Conservation (phyloP, 2,329 filamentous ascomycete genomes). For the Polychaeton citri region DNA sequence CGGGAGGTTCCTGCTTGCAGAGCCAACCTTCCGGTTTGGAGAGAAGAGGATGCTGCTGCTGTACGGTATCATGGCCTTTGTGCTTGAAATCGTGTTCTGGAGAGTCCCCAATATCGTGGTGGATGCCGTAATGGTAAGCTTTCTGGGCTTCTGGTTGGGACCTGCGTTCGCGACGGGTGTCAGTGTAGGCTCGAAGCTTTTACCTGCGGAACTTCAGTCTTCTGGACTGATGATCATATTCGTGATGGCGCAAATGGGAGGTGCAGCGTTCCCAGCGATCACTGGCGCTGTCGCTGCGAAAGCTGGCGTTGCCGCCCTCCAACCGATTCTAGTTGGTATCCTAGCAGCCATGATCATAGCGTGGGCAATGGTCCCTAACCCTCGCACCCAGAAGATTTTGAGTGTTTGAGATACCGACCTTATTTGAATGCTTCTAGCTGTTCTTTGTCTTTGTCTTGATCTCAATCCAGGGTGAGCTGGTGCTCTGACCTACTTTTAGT, state of each 20-base stretch:
- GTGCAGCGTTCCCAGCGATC: constrained; percentile 10
- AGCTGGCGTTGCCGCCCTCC: constrained; percentile 35
- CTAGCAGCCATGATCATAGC: constrained; percentile 24
- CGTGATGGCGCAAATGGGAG: constrained; percentile 12
- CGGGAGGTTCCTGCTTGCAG: constrained; percentile 43
- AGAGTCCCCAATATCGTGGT: constrained; percentile 32
- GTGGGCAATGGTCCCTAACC: no score
- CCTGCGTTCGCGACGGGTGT: constrained; percentile 47
- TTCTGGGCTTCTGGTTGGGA: constrained; percentile 45
- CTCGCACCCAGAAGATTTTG: no score
- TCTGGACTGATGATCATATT: constrained; percentile 32
- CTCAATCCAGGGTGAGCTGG: no score
- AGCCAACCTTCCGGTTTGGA: no score
- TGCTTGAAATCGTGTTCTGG: constrained; percentile 48
- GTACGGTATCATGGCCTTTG: constrained; percentile 40
- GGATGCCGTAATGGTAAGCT: constrained; percentile 40
- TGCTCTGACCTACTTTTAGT: no score
- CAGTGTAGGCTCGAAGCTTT: constrained; percentile 39
- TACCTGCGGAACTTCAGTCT: constrained; percentile 33
- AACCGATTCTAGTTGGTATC: constrained; percentile 39
- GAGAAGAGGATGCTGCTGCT: constrained; percentile 44
- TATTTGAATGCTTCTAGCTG: no score
- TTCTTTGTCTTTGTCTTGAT: no score
- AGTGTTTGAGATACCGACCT: no score
- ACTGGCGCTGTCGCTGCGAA: constrained; percentile 13